Evolutionary conservation across 2,329 filamentous ascomycete species (phyloP), one percentile per base, ranked within the genome.

Genomic region (Trichoderma gracile): DNA sequence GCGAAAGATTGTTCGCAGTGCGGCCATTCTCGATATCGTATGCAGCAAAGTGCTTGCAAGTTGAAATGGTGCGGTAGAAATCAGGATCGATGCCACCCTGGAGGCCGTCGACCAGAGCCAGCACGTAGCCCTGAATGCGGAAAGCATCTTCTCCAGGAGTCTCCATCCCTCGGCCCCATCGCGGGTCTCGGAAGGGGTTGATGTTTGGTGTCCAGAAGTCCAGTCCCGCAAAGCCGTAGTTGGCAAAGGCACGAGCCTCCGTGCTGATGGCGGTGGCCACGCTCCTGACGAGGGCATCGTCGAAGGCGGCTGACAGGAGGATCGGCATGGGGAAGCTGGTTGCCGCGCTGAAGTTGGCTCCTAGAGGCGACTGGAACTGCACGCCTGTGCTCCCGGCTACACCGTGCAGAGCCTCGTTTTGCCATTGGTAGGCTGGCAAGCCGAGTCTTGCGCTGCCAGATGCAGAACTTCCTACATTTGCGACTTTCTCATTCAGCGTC

Each of bases 151-250:
- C 85, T 5, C 84, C 84, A 0, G 86, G 85, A 0, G 85, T 87
- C 69, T 88, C 84, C 67, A 82, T 80, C 0, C 86, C 86, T 9
- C 86, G 77, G 1, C 86, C 86, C 86, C 86, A 87, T 27, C 87
- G 77, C 0, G 86, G 86, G 69, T 88, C 86, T 43, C 82, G 82
- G 76, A 84, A 89, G 0, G 84, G 81, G 69, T 89, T 89, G 73
- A 90, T 86, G 69, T 89, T 89, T 0, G 88, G 88, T 0, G 88
- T 87, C 83, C 85, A 89, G 71, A 80, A 87, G 71, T 88, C 81
- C 15, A 86, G 71, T 0, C 83, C 84, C 2, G 81, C 82, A 14
- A 80, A 77, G 3, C 83, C 84, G 8, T 73, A 80, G 68, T 90
- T 90, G 70, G 79, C 86, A 71, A 89, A 90, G 0, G 88, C 87